These are phyloP conservation scores for Acidomyces sp. DNA, from an alignment of 495 filamentous ascomycete species.

Conservation along the genomic window DNA sequence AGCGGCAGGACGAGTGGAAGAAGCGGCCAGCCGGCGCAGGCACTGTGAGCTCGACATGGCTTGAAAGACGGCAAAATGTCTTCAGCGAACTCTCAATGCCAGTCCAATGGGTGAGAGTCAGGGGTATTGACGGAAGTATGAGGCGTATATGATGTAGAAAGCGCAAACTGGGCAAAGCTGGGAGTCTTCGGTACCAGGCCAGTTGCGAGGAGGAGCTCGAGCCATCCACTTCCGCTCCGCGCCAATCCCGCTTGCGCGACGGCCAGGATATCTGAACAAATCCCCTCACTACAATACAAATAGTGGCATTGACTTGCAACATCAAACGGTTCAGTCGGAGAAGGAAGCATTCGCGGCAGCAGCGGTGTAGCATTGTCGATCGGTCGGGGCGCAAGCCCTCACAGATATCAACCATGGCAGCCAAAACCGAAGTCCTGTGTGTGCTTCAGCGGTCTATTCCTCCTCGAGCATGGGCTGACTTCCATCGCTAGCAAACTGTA, in stretches of 20 bases:
- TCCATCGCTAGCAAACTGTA: constrained; percentile 62
- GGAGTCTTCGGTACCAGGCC: neutral
- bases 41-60: constrained; percentile 30
- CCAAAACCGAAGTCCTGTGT: constrained; percentile 18
- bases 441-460: neutral
- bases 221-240: neutral
- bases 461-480: neutral
- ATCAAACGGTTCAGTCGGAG: too few relatives aligned
- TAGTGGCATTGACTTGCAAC: too few relatives aligned
- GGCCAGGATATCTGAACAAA: too few relatives aligned
- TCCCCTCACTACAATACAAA: too few relatives aligned
- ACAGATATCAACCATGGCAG: constrained; percentile 12
- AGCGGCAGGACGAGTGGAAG: constrained; percentile 5
- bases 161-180: neutral
- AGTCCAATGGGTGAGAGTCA: neutral
- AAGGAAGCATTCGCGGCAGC: too few relatives aligned
- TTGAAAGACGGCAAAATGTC: constrained; percentile 13
- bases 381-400: constrained; percentile 9
- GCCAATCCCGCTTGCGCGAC: too few relatives aligned
- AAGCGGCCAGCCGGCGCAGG: constrained; percentile 26
- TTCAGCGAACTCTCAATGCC: constrained; percentile 13
- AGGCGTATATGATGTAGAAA: neutral
- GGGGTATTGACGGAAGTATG: neutral
- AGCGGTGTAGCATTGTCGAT: neutral
- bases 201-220: neutral